Evolutionary conservation across 148 eudicot species (phyloP).

Genomic region (Linanthus parryae): DNA sequence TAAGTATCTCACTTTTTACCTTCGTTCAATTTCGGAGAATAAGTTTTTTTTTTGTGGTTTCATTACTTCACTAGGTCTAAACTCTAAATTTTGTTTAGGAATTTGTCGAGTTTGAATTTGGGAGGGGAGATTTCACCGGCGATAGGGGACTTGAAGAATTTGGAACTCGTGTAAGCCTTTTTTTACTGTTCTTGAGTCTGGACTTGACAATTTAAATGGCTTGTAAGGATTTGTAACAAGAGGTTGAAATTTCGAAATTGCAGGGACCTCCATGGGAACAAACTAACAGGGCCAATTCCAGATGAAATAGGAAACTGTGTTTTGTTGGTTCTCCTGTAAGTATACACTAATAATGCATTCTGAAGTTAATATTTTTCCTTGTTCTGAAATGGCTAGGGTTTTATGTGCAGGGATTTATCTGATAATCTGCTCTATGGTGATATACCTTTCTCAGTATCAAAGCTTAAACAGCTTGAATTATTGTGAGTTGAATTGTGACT

Average conservation of each 20-base stretch:
- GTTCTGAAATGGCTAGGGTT: background rate
- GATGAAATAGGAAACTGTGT: conserved; percentile 67
- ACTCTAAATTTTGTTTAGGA: conserved; percentile 26
- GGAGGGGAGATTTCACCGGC: conserved; percentile 69
- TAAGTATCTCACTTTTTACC: conserved; percentile 14
- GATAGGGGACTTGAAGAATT: conserved; percentile 46
- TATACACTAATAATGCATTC: background rate
- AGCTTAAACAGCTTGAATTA: conserved; percentile 58
- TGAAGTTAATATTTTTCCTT: background rate
- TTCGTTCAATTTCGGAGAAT: background rate
- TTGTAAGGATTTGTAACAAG: background rate
- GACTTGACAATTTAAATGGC: background rate
- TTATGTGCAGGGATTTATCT: conserved; percentile 47
- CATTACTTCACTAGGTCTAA: background rate
- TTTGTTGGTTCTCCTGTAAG: conserved; percentile 36
- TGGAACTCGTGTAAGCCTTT: conserved; percentile 39
- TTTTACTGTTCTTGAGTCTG: background rate
- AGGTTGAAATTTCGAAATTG: conserved; percentile 7
- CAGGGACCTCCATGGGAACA: conserved; percentile 69
- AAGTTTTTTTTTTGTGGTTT: too few species aligned
- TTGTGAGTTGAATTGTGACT: conserved; percentile 33
- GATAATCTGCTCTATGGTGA: conserved; percentile 57
- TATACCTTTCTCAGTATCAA: conserved; percentile 65
- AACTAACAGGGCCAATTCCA: conserved; percentile 62
- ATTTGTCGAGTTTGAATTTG: conserved; percentile 52